Base-by-base conservation (phyloP, 2,329 filamentous ascomycete genomes). In the Claviceps sp. region DNA sequence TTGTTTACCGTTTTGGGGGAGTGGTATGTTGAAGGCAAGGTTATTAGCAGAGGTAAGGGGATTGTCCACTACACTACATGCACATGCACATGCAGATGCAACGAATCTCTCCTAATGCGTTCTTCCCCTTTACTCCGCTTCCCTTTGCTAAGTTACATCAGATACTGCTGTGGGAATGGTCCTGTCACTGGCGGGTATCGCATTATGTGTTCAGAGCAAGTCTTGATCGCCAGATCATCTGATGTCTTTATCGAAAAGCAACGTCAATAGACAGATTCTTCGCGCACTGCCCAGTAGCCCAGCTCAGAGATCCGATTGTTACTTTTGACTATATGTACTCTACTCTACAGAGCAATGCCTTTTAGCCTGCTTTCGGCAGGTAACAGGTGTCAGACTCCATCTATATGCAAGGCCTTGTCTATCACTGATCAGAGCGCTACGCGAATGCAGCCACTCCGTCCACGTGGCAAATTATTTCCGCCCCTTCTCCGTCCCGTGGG, bases 1-100 rank as follows among this genome's bases (percentile, higher is more conserved):
- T 69, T 97, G n/a, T 97, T 96, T 63, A 97, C 91, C 0, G 90
- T 96, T 2, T 63, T 96, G 13, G 91, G 90, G 1, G 91, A 97
- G 60, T 97, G 90, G 89, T 94, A 85, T 74, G 89, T 91, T 1
- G 91, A 96, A 61, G 82, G 82, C 55, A 97, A 96, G 66, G 85
- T 90, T 1, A 95, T 97, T 55, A 87, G 83, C 59, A 78, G 81
- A 73, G 81, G 87, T 89, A 71, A 62, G 14, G 22, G 44, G 18
- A 30, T 9, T 47, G 8, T 30, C 8, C 8, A 30, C n/a, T 22
- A 37, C 26, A 36, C 26, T 26, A 24, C 41, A 20, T 9, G 14
- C 7, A 2, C 9, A 16, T 13, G 13, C 8, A 22, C 9, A 43
- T 22, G 26, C 7, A 26, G 26, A 26, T 26, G 26, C 26, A 26